A percentile compares a stretch with the other conserved stretches of the same genome.
phyloP scores from a whole-genome alignment of 176 grass and related monocot species.

The Musa troglodytarum region DNA sequence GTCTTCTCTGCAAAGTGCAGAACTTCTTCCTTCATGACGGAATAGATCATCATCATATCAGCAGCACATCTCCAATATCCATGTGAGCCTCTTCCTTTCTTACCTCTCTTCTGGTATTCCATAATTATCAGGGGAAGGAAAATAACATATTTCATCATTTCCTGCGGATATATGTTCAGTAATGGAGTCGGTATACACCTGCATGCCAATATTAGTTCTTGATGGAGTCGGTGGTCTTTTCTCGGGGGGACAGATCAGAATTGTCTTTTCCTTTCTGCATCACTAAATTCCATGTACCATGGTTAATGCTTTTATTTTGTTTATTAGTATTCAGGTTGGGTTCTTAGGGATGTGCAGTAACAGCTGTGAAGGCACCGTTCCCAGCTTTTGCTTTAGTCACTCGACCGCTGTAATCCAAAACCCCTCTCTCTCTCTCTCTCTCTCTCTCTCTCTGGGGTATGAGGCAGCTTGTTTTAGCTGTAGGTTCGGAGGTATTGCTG shows the following conservation, averaged over 20 bases:
- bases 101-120: not conserved
- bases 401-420: constrained; percentile 6
- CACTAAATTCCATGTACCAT: not conserved
- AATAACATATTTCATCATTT: constrained; percentile 17
- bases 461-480: constrained; percentile 3
- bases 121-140: not conserved
- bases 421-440: not conserved
- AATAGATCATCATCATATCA: constrained; percentile 4
- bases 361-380: not conserved
- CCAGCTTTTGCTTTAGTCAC: constrained; percentile 19
- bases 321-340: not conserved
- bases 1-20: not conserved
- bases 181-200: not conserved
- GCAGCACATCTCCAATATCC: not conserved
- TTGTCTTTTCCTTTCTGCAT: not conserved
- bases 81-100: not conserved
- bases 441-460: constrained; percentile 44
- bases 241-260: constrained; percentile 14
- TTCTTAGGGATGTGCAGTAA: not conserved
- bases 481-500: not conserved
- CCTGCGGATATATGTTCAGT: not conserved
- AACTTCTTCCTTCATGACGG: not conserved
- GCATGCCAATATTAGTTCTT: not conserved
- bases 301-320: too few relatives aligned
- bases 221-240: not conserved